A percentile compares a stretch with the other conserved stretches of the same genome.
phyloP scores from a whole-genome alignment of 163 green algal species.

The Chlorella variabilis region DNA sequence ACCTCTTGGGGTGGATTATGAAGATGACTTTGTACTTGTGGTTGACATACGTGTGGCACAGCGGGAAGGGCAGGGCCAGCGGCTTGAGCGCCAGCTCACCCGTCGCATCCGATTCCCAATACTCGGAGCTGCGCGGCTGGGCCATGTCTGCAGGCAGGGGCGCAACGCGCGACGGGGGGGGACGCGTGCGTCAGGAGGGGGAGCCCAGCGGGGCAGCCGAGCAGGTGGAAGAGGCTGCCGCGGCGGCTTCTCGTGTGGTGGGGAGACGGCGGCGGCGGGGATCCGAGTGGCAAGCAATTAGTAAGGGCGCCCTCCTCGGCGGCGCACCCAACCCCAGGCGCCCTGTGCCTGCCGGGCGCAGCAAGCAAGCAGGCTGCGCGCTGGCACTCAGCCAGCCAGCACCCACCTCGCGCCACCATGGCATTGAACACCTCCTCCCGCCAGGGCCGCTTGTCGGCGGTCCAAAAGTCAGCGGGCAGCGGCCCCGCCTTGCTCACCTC shows the following conservation, averaged over 20 bases:
- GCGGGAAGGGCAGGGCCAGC: conserved; percentile 31
- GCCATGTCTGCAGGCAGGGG: conserved; percentile 18
- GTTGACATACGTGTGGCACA: conserved; percentile 34
- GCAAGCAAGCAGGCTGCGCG: background rate
- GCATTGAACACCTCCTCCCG: conserved; percentile 10
- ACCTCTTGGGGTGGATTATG: conserved; percentile 39
- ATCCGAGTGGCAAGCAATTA: too few species aligned
- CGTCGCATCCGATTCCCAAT: conserved; percentile 15
- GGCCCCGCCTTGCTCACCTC: conserved; percentile 10
- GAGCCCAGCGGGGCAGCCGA: too few species aligned
- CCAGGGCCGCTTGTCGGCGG: conserved; percentile 8
- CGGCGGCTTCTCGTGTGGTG: too few species aligned
- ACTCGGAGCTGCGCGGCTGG: conserved; percentile 2
- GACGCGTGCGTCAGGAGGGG: too few species aligned
- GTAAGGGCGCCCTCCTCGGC: too few species aligned
- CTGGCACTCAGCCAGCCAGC: too few species aligned
- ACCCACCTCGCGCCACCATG: conserved; percentile 18
- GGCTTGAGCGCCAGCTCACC: conserved; percentile 31
- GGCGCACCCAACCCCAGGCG: too few species aligned
- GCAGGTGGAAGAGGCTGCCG: too few species aligned
- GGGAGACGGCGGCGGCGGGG: too few species aligned
- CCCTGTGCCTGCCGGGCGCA: too few species aligned
- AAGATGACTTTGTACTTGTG: conserved; percentile 35
- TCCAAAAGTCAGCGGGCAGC: conserved; percentile 18
- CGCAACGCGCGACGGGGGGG: background rate